Evolutionary conservation across 139 green algal species (phyloP), one percentile per base, ranked within the genome.

Genomic region (Ettlia oleoabundans): DNA sequence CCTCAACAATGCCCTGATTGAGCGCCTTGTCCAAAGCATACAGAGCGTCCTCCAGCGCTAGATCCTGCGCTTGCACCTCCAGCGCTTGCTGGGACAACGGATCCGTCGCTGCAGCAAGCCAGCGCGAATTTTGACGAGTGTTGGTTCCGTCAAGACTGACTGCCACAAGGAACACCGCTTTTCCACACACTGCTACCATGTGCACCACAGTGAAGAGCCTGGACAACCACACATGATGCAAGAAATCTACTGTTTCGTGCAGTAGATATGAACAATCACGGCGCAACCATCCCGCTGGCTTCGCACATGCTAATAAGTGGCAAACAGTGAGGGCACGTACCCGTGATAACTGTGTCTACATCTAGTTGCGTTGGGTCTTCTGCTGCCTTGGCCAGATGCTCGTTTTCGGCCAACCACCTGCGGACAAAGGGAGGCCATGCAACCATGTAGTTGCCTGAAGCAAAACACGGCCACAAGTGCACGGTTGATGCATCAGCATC

Each of bases 1-100:
- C 55, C 80, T 63, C 13, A 95, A 35, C 55, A 84, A 51, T 24
- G 88, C 90, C 10, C 86, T 83, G 47, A 71, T 90, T 87, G 64
- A 96, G 84, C 3, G 86, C 85, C 40, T 90, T 87, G 63, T 98
- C 95, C 69, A 98, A 82, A 4, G 88, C 89, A 80, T 96, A 92
- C 72, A 98, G 80, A 21, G 89, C 71, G 77, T 98, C 95, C 88
- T 98, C 95, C 15, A 96, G 74, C 2, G 95, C 95, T 78, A 97
- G 65, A 81, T 98, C 95, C 74, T 93, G 85, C 10, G 93, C 90
- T 82, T 94, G 88, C 41, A 86, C 86, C 37, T 93, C 86, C 66
- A 98, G 83, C 22, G 92, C 91, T 85, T 98, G 94, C 74, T 81
- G 79, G 21, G 81, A 90, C 52, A 96, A 84, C 0, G 82, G 72